phyloP scores from a whole-genome alignment of 2,329 filamentous ascomycete species.

The Trichoderma gracile region DNA sequence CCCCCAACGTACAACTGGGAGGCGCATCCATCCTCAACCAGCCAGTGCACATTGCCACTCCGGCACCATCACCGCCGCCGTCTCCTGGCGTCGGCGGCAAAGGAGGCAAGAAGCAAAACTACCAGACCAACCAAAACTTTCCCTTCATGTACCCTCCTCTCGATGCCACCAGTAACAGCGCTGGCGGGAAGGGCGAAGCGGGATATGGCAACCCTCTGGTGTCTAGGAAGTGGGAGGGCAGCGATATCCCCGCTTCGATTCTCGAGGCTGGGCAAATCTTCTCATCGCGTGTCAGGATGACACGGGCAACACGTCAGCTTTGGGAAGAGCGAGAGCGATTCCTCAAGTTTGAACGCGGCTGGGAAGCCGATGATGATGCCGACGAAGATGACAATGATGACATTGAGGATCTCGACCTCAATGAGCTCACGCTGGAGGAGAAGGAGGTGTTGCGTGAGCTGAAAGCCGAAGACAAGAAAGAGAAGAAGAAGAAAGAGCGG shows the following conservation, averaged over 20 bases:
- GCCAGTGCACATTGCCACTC: slow-evolving; percentile 97
- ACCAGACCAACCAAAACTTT: slow-evolving; percentile 98
- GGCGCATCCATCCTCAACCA: slow-evolving; percentile 87
- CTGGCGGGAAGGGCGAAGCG: slow-evolving; percentile 84
- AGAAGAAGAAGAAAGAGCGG: slow-evolving; percentile 34
- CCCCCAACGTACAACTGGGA: slow-evolving; percentile 55
- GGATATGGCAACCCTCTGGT: slow-evolving; percentile 78
- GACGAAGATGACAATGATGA: slow-evolving; percentile 45
- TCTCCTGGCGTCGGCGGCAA: slow-evolving; percentile 86
- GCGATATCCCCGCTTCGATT: slow-evolving; percentile 90
- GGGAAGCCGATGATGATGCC: slow-evolving; percentile 56
- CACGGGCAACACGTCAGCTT: slow-evolving; percentile 83
- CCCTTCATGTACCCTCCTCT: slow-evolving; percentile 96
- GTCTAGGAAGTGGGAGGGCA: slow-evolving; percentile 87
- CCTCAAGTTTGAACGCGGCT: slow-evolving; percentile 88
- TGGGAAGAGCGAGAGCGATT: slow-evolving; percentile 94
- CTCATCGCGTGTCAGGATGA: slow-evolving; percentile 85
- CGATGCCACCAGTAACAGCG: slow-evolving; percentile 82
- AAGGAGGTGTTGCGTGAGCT: slow-evolving; percentile 46
- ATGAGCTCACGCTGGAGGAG: slow-evolving; percentile 47
- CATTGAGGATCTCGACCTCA: slow-evolving; percentile 50
- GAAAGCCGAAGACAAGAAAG: slow-evolving; percentile 40
- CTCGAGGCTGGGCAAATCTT: slow-evolving; percentile 93
- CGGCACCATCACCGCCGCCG: slow-evolving; percentile 90
- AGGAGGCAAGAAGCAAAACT: slow-evolving; percentile 97